Conservation (phyloP, 306 rosid species). For the Dryas drummondii region DNA sequence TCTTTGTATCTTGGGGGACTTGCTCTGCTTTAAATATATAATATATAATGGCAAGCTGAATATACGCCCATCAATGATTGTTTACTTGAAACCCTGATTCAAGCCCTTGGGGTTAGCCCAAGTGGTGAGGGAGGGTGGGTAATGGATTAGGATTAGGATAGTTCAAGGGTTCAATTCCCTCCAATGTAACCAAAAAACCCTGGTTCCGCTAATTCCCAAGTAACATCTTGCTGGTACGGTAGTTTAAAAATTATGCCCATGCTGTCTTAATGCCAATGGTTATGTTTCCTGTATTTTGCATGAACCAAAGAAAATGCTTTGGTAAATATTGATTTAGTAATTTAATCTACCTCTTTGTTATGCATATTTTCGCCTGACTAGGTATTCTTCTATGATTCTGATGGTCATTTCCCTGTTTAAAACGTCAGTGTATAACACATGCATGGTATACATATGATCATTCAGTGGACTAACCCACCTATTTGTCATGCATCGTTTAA, state of each 20-base stretch:
- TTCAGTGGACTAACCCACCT: neutral
- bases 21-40: neutral
- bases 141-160: no score
- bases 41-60: neutral
- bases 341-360: no score
- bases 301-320: neutral
- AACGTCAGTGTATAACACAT: neutral
- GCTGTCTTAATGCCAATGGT: conserved; percentile 7
- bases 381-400: neutral
- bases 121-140: no score
- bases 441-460: neutral
- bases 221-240: neutral
- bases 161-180: no score
- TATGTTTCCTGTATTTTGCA: neutral
- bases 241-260: neutral
- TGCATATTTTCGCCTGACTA: no score
- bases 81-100: neutral
- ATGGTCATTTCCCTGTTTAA: neutral
- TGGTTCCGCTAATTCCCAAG: neutral
- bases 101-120: no score
- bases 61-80: neutral
- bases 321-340: neutral
- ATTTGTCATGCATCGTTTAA: neutral
- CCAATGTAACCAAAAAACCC: neutral
- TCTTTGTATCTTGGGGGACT: conserved; percentile 10